Evolutionary conservation across 441 rosid species (phyloP).

Genomic region (Isatis lusitanica): DNA sequence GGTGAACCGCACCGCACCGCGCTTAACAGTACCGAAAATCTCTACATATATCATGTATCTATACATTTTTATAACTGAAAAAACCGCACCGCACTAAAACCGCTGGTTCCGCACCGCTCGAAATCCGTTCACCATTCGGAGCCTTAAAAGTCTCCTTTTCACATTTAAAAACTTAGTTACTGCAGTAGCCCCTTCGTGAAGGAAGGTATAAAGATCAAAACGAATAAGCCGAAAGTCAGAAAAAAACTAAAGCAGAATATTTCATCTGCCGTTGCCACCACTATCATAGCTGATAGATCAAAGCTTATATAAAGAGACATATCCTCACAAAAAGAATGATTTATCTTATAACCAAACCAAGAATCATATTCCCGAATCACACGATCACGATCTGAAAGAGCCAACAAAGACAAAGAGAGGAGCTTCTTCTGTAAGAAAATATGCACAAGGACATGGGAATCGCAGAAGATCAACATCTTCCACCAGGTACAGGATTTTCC

Average conservation of each 20-base stretch:
- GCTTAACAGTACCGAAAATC: too few species aligned
- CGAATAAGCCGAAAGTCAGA: slow-evolving; percentile 27
- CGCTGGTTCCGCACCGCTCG: too few species aligned
- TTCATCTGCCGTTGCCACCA: not conserved
- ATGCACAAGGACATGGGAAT: slow-evolving; percentile 30
- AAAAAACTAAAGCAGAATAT: not conserved
- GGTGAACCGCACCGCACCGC: too few species aligned
- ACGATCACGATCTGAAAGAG: slow-evolving; percentile 18
- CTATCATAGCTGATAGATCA: not conserved
- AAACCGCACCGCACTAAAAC: too few species aligned
- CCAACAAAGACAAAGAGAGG: slow-evolving; percentile 8
- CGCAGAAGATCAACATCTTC: slow-evolving; percentile 25
- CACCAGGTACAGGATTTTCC: slow-evolving; percentile 24
- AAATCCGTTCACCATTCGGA: too few species aligned
- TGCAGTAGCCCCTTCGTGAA: slow-evolving; percentile 17
- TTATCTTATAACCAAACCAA: slow-evolving; percentile 9
- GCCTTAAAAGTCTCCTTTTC: slow-evolving; percentile 28
- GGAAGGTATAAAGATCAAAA: slow-evolving; percentile 25
- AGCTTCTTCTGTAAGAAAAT: not conserved
- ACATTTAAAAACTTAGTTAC: slow-evolving; percentile 12
- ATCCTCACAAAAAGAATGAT: not conserved
- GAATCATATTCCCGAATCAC: slow-evolving; percentile 30
- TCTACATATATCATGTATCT: too few species aligned
- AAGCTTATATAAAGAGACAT: slow-evolving; percentile 30
- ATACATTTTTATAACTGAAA: too few species aligned